Conservation (phyloP, 441 rosid species). For the Pelargonium fulgidum region DNA sequence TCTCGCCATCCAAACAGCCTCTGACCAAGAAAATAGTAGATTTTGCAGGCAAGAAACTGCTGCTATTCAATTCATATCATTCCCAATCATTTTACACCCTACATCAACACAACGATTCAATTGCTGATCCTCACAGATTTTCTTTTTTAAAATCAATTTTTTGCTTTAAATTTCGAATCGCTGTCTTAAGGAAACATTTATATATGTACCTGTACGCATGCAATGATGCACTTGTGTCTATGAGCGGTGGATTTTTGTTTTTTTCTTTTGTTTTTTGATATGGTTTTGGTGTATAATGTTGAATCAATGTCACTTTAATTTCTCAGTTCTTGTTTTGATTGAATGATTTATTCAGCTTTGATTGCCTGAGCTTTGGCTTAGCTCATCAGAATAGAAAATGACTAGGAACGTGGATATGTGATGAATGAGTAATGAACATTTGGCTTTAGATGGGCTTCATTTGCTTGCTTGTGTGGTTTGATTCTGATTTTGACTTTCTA, state of each 20-base stretch:
- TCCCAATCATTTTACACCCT: neutral
- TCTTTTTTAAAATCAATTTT: neutral
- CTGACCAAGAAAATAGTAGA: slow-evolving; percentile 1
- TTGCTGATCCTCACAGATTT: neutral
- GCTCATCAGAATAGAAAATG: neutral
- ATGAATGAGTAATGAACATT: neutral
- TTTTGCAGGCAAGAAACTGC: neutral
- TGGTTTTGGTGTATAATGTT: too few relatives aligned
- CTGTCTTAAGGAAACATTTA: neutral
- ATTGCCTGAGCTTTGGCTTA: neutral
- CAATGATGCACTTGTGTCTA: neutral
- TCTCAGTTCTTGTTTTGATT: neutral
- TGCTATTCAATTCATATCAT: neutral
- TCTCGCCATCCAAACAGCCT: slow-evolving; percentile 2
- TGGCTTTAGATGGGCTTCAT: neutral
- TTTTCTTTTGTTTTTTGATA: neutral
- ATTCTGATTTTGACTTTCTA: too few relatives aligned
- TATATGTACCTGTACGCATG: neutral
- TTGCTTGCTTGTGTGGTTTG: neutral
- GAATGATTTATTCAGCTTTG: neutral
- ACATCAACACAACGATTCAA: neutral
- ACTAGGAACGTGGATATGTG: neutral
- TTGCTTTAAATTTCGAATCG: neutral
- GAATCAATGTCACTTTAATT: neutral
- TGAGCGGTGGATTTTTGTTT: neutral